phyloP scores from a whole-genome alignment of 2,329 filamentous ascomycete species.

The Alternaria solani region DNA sequence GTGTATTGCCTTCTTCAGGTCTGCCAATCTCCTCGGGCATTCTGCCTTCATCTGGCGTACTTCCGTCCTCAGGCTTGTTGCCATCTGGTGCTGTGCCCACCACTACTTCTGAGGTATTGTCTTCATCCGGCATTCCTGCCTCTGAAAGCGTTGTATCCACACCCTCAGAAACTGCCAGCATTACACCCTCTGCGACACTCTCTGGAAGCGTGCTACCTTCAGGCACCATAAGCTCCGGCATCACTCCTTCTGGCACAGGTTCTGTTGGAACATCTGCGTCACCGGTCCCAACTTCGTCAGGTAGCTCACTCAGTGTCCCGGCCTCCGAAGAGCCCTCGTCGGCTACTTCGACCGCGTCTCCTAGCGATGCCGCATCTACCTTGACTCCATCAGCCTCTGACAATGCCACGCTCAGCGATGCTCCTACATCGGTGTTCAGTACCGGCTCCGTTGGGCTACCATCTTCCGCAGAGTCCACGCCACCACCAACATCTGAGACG shows the following conservation, averaged over 20 bases:
- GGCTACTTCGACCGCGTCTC: slow-evolving; percentile 15
- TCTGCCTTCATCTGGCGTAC: slow-evolving; percentile 8
- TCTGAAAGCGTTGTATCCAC: slow-evolving; percentile 19
- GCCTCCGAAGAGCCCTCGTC: slow-evolving; percentile 26
- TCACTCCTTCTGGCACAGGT: slow-evolving; percentile 17
- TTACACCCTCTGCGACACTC: slow-evolving; percentile 8
- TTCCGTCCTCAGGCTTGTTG: slow-evolving; percentile 17
- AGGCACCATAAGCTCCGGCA: slow-evolving; percentile 6
- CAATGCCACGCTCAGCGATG: slow-evolving; percentile 22
- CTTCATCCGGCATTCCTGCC: slow-evolving; percentile 17
- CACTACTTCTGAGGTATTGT: slow-evolving; percentile 13
- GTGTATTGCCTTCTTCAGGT: slow-evolving; percentile 5
- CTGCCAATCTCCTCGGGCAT: slow-evolving; percentile 11
- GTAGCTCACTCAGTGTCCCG: slow-evolving; percentile 23
- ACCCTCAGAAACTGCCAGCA: slow-evolving; percentile 16
- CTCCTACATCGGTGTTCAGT: slow-evolving; percentile 10
- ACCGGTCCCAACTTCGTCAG: slow-evolving; percentile 12
- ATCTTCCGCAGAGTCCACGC: slow-evolving; percentile 1
- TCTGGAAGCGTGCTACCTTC: slow-evolving; percentile 1
- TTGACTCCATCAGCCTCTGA: slow-evolving; percentile 13
- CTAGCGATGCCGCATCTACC: slow-evolving; percentile 17
- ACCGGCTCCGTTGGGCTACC: background rate
- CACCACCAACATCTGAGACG: slow-evolving; percentile 8
- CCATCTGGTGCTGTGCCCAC: slow-evolving; percentile 12
- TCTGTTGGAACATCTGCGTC: slow-evolving; percentile 17